Base-by-base conservation (phyloP, 495 filamentous ascomycete species). In the Tuber calosporum region DNA sequence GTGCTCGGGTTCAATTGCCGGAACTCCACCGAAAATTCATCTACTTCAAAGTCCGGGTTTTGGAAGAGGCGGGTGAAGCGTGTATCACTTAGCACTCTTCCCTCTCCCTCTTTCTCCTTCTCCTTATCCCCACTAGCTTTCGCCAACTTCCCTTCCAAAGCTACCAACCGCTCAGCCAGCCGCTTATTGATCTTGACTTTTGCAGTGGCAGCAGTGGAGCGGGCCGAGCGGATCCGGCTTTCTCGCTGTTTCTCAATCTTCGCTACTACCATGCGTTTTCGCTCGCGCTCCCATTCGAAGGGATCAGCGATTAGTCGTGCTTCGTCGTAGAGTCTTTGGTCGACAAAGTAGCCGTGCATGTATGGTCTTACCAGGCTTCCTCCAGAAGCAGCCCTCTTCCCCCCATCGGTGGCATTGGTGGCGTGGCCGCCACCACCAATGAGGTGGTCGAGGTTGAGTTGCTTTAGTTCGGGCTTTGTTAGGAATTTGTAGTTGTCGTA, bases 401-500 rank as follows among this genome's bases (percentile, higher is more conserved):
- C 36, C 22, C 70, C 67, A 68, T 92, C 95, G 70, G 91, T 90
- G 11, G 91, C 90, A 11, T 53, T 53, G 22, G 53, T 17, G 26
- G 26, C 26, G 26, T 62, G 26, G 53, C 53, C 53, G 26, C 53
- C 48, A 69, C 53, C 48, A 69, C 93, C 94, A 66, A 97, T 87
- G 42, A 97, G 85, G 82, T 97, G 94, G 43, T 91, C 91, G 66
- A 97, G 83, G 79, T 90, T 95, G 73, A 97, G 87, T 0, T 86
- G 86, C 71, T 89, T 88, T 39, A 99, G 87, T 83, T 98, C 92
- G 42, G 91, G 88, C 69, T 91, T 81, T 7, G 94, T 96, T 72
- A 99, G 85, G 88, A 99, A 98, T 82, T 97, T 97, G 88, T 92
- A 98, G 82, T 98, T 97, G 82, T 98, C 96, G 84, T 97, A 99